Base-by-base conservation (phyloP, 345 rosid genomes). In the Nephelium lappaceum region DNA sequence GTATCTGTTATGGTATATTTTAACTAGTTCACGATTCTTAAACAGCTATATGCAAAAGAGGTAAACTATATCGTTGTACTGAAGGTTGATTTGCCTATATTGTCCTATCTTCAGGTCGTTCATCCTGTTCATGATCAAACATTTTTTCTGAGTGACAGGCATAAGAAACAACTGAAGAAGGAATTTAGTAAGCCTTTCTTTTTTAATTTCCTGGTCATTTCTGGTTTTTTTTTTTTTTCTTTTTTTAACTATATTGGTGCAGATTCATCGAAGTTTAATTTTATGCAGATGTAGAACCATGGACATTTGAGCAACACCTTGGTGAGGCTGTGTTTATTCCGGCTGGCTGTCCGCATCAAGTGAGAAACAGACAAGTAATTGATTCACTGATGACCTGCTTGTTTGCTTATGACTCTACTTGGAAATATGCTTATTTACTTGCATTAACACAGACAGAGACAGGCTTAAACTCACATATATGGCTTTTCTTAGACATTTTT, bases 311-410 rank as follows among this genome's bases (percentile, higher is more conserved):
- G 38, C 89, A 89, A 45, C 81, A 81, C 71, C 85, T 85, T 68
- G 92, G 92, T n/a, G 90, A 89, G 83, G 88, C 88, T 49, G 92
- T 88, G 23, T 86, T 88, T 57, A 83, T 88, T 66, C 89, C 89
- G 60, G 92, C 90, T 5, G 92, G 92, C 47, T 89, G 90, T 72
- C 86, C 92, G 61, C 85, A 85, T 77, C 90, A 87, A 84, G 92
- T 89, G 77, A 84, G 92, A 57, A 89, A 89, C 75, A 80, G 86
- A 77, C 86, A 83, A 88, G 89, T 86, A 81, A 64, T 21, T 51
- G 53, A 60, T 60, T 23, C 12, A 23, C 27, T 60, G 64, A 60
- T 60, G 64, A 60, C 24, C 27, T 21, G 3, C 64, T 60, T 19
- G 24, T 60, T 60, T 60, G 64, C 27, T 60, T 60, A 60, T 60